These are phyloP conservation scores for Trichophyton simii DNA, from an alignment of 2,329 filamentous ascomycete species.

Conservation along the genomic window DNA sequence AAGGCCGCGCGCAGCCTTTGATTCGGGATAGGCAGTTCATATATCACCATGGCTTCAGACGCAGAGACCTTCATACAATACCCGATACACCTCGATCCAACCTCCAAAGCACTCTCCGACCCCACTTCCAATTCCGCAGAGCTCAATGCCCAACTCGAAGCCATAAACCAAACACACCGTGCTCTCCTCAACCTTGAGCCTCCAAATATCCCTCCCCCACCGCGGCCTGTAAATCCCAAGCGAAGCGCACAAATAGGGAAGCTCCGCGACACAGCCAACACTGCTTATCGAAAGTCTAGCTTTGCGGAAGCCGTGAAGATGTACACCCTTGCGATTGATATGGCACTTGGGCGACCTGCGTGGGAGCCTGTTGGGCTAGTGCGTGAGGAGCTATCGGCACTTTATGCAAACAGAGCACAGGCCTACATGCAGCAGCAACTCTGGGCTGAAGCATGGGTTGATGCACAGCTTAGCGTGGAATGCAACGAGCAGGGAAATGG, in stretches of 20 bases:
- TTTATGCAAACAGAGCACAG: constrained; percentile 82
- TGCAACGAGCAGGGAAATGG: constrained; percentile 75
- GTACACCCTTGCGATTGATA: constrained; percentile 77
- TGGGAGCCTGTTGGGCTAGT: constrained; percentile 84
- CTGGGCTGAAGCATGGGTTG: constrained; percentile 77
- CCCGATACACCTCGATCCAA: constrained; percentile 67
- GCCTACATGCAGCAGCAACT: constrained; percentile 69
- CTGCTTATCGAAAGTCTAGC: constrained; percentile 63
- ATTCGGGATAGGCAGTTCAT: background rate
- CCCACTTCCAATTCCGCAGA: constrained; percentile 53
- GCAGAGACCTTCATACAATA: constrained; percentile 56
- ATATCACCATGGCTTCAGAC: constrained; percentile 4
- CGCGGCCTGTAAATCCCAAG: constrained; percentile 85
- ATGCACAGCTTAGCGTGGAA: constrained; percentile 81
- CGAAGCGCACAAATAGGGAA: constrained; percentile 78
- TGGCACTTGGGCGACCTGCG: constrained; percentile 66
- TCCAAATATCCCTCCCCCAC: constrained; percentile 65
- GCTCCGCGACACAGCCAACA: constrained; percentile 78
- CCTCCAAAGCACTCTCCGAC: constrained; percentile 59
- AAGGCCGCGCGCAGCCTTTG: background rate
- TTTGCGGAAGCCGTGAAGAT: constrained; percentile 64
- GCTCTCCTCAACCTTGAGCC: constrained; percentile 56
- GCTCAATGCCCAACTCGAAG: constrained; percentile 44
- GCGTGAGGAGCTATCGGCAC: constrained; percentile 65
- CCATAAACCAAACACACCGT: constrained; percentile 64